Base-by-base conservation (phyloP, 495 filamentous ascomycete species). In the Evernia prunastri region DNA sequence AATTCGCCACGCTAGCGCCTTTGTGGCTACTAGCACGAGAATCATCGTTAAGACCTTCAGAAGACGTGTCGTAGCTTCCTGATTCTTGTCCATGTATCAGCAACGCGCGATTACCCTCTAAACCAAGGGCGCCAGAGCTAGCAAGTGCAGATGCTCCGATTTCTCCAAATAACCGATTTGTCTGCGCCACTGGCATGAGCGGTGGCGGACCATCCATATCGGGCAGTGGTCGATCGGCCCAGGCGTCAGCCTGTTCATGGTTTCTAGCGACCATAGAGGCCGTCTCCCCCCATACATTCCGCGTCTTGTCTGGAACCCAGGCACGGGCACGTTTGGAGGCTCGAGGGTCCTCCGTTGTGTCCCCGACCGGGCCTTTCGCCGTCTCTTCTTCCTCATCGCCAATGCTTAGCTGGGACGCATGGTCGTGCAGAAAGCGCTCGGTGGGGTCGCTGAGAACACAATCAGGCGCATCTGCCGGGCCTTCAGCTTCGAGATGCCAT, bases 81-180 rank as follows among this genome's bases (percentile, higher is more conserved):
- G 47, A 33, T 20, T 11, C 63, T 39, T 68, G 27, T 49, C 56
- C 51, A 8, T 51, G 33, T 36, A 67, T 35, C 23, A 39, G 61
- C 27, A 76, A 67, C 35, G 73, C 75, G 10, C 31, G 68, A 33
- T 69, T 65, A 8, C 70, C 64, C 25, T 74, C 64, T 12, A 43
- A 54, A 59, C 74, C 80, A 18, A 85, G 69, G 43, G 79, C 74
- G 57, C 79, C 80, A 33, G 84, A 85, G 74, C 87, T 92, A 27
- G 83, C 81, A 5, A 94, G 72, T 15, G 83, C 87, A 10, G 90
- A 90, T 17, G 78, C 72, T 33, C 84, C 84, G 58, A 96, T 87
- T 72, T 96, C 91, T 1, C 92, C 91, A 75, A 93, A 96, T 5
- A 96, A 78, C 36, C 87, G 84, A 58, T 75, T 74, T 17, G 72